Conservation (phyloP, 306 rosid genomes). For the Begonia loranthoides region DNA sequence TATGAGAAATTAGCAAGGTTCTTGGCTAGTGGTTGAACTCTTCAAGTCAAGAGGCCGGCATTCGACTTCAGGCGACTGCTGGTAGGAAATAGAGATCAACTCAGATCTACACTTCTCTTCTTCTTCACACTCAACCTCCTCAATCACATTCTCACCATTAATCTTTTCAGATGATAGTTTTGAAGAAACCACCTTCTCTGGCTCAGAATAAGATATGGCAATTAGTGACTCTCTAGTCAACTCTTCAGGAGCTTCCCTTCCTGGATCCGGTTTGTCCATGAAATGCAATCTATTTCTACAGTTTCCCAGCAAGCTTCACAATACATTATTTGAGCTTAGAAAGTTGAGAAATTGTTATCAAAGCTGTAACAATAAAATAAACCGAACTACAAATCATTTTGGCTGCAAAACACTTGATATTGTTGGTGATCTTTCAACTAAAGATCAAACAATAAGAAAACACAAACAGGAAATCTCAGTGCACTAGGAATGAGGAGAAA, state of each 20-base stretch:
- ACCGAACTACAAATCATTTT: too few species aligned
- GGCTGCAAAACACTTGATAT: too few species aligned
- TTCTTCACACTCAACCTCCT: constrained; percentile 11
- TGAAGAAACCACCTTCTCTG: constrained; percentile 24
- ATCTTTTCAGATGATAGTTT: constrained; percentile 14
- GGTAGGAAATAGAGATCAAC: constrained; percentile 36
- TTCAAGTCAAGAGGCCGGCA: constrained; percentile 21
- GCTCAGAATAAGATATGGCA: constrained; percentile 27
- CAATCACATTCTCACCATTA: constrained; percentile 7
- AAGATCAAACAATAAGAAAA: too few species aligned
- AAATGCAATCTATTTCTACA: constrained; percentile 10
- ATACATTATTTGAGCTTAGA: constrained; percentile 3
- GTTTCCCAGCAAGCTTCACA: constrained; percentile 15
- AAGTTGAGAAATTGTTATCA: neutral
- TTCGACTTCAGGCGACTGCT: constrained; percentile 24
- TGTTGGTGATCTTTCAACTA: too few species aligned
- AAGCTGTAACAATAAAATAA: neutral
- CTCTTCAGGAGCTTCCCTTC: constrained; percentile 26
- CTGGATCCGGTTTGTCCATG: constrained; percentile 31
- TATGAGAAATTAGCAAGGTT: neutral
- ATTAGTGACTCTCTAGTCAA: constrained; percentile 48
- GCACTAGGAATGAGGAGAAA: too few species aligned
- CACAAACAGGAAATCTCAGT: too few species aligned
- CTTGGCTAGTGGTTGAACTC: constrained; percentile 9
- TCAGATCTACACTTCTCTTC: constrained; percentile 36